A percentile compares a stretch with the other conserved stretches of the same genome.
phyloP scores from a whole-genome alignment of 306 rosid genomes.

The Rosa rugosa region DNA sequence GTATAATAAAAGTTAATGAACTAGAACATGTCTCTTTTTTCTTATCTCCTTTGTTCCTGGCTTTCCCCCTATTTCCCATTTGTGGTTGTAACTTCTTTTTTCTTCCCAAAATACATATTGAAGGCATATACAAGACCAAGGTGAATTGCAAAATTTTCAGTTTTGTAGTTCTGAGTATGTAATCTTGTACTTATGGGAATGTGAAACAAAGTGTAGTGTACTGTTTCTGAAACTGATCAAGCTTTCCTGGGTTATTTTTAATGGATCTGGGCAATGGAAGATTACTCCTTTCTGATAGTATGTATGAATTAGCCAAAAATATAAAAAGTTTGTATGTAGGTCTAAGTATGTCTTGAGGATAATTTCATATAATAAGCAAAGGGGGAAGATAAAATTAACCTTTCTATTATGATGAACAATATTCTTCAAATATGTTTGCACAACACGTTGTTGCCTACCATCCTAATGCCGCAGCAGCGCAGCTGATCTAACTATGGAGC shows the following conservation, averaged over 20 bases:
- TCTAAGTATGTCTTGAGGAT: background rate
- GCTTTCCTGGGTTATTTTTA: background rate
- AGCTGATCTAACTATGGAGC: conserved; percentile 1
- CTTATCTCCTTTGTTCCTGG: background rate
- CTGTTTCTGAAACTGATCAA: background rate
- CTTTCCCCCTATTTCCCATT: background rate
- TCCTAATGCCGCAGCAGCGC: background rate
- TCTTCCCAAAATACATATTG: too few species aligned
- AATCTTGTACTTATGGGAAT: background rate
- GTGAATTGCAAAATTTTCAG: background rate
- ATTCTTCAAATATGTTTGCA: background rate
- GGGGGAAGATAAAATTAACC: background rate
- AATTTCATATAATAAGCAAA: background rate
- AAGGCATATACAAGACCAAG: background rate
- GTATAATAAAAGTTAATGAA: conserved; percentile 22
- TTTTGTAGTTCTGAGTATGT: background rate
- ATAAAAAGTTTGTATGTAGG: background rate
- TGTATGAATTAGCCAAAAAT: too few species aligned
- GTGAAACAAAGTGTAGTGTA: background rate
- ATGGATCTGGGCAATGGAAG: background rate
- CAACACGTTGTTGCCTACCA: background rate
- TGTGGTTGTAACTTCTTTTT: background rate
- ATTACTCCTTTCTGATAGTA: background rate
- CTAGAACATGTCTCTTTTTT: background rate
- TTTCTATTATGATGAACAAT: background rate